Evolutionary conservation across 768 basidiomycete species (phyloP).

Genomic region (Podaxis rugospora): DNA sequence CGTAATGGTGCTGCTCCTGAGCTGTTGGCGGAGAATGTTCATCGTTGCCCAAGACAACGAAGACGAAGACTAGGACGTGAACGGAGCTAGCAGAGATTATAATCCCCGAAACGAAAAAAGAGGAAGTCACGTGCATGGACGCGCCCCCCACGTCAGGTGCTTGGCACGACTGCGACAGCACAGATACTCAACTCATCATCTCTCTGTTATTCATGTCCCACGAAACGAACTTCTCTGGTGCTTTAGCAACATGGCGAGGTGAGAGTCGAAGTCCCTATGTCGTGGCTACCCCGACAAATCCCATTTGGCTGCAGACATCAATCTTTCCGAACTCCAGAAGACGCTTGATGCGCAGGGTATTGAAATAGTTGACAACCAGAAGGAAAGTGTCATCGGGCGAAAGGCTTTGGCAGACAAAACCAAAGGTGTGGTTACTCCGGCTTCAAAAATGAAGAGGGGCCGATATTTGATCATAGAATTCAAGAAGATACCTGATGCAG

Average conservation of each 20-base stretch:
- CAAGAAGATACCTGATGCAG: conserved; percentile 89
- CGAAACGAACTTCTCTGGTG: conserved; percentile 90
- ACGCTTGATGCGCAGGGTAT: conserved; percentile 89
- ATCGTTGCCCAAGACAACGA: conserved; percentile 13
- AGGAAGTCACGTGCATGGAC: conserved; percentile 14
- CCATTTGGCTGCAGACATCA: conserved; percentile 54
- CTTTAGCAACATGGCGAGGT: conserved; percentile 92
- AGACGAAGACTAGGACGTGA: not conserved
- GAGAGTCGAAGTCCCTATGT: conserved; percentile 13
- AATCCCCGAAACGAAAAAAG: not conserved
- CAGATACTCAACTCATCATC: not conserved
- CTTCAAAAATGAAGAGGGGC: not conserved
- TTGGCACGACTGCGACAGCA: not conserved
- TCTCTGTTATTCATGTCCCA: conserved; percentile 23
- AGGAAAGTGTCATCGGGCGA: conserved; percentile 90
- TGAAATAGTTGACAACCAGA: conserved; percentile 97
- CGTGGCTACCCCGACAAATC: not conserved
- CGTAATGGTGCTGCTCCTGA: not conserved
- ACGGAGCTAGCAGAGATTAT: not conserved
- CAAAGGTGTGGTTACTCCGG: conserved; percentile 59
- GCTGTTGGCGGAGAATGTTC: conserved; percentile 22
- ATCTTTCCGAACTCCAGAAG: conserved; percentile 88
- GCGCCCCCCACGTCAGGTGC: conserved; percentile 9
- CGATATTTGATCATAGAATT: conserved; percentile 59
- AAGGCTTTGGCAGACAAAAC: conserved; percentile 95